phyloP scores from a whole-genome alignment of 257 asterid genomes.

The Solanum tarijense region DNA sequence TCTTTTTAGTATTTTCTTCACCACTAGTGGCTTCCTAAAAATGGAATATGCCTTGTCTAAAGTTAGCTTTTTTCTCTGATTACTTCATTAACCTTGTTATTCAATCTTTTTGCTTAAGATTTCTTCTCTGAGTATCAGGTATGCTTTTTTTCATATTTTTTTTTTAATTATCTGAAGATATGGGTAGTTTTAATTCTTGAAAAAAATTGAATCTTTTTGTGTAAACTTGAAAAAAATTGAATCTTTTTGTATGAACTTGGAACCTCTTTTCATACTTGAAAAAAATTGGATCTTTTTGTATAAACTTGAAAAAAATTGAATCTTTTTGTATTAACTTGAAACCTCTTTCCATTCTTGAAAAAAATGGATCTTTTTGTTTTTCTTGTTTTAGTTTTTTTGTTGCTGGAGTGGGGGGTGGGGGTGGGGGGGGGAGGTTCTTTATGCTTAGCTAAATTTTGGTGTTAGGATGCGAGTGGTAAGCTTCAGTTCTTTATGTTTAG shows the following conservation, averaged over 20 bases:
- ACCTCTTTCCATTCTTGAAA: background rate
- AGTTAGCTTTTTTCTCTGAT: background rate
- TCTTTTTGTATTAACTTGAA: background rate
- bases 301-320: background rate
- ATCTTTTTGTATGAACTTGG: background rate
- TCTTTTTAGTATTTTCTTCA: background rate
- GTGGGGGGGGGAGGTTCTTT: background rate
- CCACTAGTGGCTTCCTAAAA: background rate
- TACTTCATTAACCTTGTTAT: background rate
- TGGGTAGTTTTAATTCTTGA: background rate
- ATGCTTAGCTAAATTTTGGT: background rate
- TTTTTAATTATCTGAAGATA: background rate
- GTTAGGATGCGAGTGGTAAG: background rate
- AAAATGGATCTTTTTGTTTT: background rate
- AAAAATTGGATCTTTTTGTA: background rate
- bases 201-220: background rate
- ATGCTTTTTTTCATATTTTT: background rate
- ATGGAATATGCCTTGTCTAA: background rate
- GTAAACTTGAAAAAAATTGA: background rate
- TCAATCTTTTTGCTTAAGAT: background rate
- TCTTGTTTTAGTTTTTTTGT: background rate
- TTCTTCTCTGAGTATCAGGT: background rate
- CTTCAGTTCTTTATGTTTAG: background rate
- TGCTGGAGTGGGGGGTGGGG: background rate
- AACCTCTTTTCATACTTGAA: background rate